Conservation (phyloP, 805 yeast genomes). For the Barnettozyma californica region DNA sequence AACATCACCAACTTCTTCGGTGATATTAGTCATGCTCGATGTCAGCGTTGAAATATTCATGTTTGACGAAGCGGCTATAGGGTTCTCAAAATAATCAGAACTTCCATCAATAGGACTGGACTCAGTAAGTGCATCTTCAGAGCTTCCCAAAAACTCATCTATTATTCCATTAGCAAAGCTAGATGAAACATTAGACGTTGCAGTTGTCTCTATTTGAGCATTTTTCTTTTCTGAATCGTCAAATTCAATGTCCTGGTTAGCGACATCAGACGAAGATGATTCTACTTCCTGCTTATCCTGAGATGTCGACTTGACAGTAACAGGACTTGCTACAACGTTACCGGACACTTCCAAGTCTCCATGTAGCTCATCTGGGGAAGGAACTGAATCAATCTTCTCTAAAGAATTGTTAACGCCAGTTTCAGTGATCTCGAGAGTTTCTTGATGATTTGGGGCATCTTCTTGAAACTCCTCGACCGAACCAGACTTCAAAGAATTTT, state of each 20-base stretch:
- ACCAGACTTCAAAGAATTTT: neutral
- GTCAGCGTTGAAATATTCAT: slow-evolving; percentile 21
- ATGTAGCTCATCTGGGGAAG: neutral
- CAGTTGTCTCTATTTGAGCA: neutral
- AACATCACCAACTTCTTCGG: slow-evolving; percentile 22
- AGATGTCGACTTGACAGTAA: slow-evolving; percentile 8
- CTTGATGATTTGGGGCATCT: neutral
- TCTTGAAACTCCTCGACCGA: neutral
- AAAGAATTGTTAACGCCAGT: neutral
- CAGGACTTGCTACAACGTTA: slow-evolving; percentile 10
- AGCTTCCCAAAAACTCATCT: slow-evolving; percentile 21
- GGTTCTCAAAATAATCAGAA: slow-evolving; percentile 18
- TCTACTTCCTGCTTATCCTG: neutral
- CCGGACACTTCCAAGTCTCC: neutral
- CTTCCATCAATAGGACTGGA: slow-evolving; percentile 6
- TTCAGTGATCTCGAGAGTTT: neutral
- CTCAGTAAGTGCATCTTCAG: slow-evolving; percentile 14
- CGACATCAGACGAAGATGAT: slow-evolving; percentile 11
- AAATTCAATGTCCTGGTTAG: slow-evolving; percentile 8
- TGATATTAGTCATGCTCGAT: slow-evolving; percentile 17
- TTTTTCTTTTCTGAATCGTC: neutral
- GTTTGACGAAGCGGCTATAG: slow-evolving; percentile 27
- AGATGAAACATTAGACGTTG: slow-evolving; percentile 20
- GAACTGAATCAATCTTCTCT: neutral
- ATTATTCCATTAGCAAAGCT: slow-evolving; percentile 23